phyloP scores from a whole-genome alignment of 345 rosid species.

The Mercurialis annua region DNA sequence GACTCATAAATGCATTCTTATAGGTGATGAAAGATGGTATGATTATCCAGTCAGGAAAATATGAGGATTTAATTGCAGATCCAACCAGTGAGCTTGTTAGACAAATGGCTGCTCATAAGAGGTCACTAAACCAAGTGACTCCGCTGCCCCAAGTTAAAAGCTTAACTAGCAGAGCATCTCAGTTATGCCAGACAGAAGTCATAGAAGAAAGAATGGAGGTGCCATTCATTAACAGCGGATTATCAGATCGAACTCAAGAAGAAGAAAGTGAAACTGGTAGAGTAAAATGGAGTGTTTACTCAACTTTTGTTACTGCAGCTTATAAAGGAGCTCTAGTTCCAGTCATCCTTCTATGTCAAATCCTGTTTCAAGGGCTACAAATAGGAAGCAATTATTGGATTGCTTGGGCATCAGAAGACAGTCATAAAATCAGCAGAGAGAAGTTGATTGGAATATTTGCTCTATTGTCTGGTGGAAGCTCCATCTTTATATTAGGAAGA shows the following conservation, averaged over 20 bases:
- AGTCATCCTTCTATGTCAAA: constrained; percentile 43
- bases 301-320: constrained; percentile 47
- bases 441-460: constrained; percentile 47
- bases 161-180: constrained; percentile 12
- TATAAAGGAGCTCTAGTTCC: constrained; percentile 52
- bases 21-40: constrained; percentile 64
- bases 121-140: constrained; percentile 53
- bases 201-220: constrained; percentile 34
- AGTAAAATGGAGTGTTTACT: constrained; percentile 63
- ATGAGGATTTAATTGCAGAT: constrained; percentile 48
- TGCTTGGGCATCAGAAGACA: constrained; percentile 60
- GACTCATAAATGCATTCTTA: constrained; percentile 6
- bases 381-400: constrained; percentile 76
- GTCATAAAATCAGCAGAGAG: constrained; percentile 26
- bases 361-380: constrained; percentile 62
- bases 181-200: constrained; percentile 37
- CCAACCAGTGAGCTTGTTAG: constrained; percentile 56
- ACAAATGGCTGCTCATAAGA: constrained; percentile 63
- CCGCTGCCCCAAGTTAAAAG: constrained; percentile 24
- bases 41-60: constrained; percentile 60
- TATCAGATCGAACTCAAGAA: constrained; percentile 23
- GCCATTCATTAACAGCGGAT: constrained; percentile 19
- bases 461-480: constrained; percentile 61
- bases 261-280: constrained; percentile 57
- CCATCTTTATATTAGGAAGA: constrained; percentile 60